Conservation (phyloP, 148 eudicot genomes). For the Vaccinium darrowii region DNA sequence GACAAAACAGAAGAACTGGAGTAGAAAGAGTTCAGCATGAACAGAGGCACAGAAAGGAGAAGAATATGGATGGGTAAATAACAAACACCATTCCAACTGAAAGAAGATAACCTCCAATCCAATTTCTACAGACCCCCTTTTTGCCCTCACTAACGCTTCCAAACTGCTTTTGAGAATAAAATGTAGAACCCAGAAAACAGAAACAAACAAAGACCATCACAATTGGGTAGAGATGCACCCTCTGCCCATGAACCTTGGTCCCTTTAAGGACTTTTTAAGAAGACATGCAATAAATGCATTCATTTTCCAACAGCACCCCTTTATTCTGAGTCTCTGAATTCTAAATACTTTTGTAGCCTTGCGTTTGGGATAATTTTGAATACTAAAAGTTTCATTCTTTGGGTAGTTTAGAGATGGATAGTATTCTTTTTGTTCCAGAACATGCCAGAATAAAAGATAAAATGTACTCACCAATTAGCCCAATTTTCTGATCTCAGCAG, state of each 20-base stretch:
- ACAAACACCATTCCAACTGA: background rate
- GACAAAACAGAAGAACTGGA: background rate
- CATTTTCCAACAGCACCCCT: background rate
- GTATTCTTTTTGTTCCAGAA: background rate
- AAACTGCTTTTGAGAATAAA: background rate
- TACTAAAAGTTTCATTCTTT: background rate
- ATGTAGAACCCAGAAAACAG: background rate
- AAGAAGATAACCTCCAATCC: conserved; percentile 6
- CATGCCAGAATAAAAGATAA: background rate
- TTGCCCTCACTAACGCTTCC: background rate
- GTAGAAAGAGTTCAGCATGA: background rate
- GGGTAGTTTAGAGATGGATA: background rate
- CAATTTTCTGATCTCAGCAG: conserved; percentile 66
- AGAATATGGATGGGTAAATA: background rate
- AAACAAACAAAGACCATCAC: background rate
- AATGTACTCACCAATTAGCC: conserved; percentile 69
- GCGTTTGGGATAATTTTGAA: background rate
- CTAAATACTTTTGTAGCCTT: background rate
- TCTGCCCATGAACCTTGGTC: background rate
- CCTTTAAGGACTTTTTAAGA: background rate
- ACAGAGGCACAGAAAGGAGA: background rate
- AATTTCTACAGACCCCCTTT: background rate
- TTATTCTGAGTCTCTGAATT: background rate
- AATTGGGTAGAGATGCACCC: background rate
- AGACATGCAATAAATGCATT: background rate